Evolutionary conservation across 768 basidiomycete species (phyloP).

Genomic region (Rhizopogon salebrosus): DNA sequence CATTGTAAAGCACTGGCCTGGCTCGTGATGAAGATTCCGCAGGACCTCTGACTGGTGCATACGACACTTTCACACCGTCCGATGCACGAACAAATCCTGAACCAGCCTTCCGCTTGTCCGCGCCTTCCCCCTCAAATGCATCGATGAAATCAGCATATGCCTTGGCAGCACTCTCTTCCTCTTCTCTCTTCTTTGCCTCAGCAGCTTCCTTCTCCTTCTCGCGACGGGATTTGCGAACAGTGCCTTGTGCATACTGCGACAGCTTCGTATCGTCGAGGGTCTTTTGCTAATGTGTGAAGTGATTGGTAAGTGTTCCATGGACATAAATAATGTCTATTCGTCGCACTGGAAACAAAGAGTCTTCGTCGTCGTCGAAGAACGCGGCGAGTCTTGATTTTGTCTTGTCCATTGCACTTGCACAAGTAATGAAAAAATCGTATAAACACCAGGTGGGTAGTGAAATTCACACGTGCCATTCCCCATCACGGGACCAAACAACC

Average conservation of each 20-base stretch:
- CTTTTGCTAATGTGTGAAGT: conserved; percentile 66
- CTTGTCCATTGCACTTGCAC: conserved; percentile 23
- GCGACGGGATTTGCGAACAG: conserved; percentile 79
- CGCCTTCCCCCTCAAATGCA: conserved; percentile 73
- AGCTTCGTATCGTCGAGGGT: conserved; percentile 81
- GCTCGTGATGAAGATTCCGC: conserved; percentile 25
- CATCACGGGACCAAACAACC: background rate
- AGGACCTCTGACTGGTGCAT: conserved; percentile 32
- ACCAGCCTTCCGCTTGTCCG: conserved; percentile 40
- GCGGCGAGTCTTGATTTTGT: conserved; percentile 55
- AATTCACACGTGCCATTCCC: conserved; percentile 20
- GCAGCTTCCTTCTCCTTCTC: conserved; percentile 93
- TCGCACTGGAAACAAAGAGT: conserved; percentile 88
- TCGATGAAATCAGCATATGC: conserved; percentile 83
- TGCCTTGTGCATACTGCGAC: conserved; percentile 83
- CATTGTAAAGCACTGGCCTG: conserved; percentile 25
- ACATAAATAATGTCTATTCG: conserved; percentile 63
- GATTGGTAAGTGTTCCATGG: conserved; percentile 56
- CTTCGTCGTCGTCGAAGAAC: conserved; percentile 85
- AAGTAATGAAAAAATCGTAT: background rate
- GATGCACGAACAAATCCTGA: conserved; percentile 62
- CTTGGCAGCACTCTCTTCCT: conserved; percentile 73
- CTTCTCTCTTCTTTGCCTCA: conserved; percentile 82
- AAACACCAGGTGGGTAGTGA: background rate
- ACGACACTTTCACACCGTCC: conserved; percentile 29